Conservation (phyloP, 177 flowering plant genomes). For the Vitis hybrid region DNA sequence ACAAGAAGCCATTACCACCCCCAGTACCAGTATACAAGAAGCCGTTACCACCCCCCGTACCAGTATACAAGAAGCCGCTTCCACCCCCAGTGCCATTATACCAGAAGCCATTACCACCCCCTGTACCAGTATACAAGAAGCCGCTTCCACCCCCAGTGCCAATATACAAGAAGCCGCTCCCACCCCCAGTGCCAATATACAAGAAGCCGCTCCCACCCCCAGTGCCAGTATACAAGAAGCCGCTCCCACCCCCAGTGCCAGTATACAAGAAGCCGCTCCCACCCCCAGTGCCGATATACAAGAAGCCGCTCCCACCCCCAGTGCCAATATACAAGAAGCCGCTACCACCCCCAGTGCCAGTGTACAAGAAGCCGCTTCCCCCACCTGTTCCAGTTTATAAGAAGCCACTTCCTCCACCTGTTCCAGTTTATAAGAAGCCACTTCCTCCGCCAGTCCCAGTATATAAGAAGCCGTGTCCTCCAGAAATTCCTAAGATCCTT, state of each 20-base stretch:
- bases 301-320: no score
- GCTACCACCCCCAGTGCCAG: constrained; percentile 4
- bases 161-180: neutral
- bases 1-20: constrained; percentile 24
- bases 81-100: constrained; percentile 2
- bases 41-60: constrained; percentile 7
- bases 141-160: constrained; percentile 6
- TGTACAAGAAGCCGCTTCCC: neutral
- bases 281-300: no score
- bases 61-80: constrained; percentile 9
- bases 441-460: constrained; percentile 11
- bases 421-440: constrained; percentile 19
- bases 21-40: constrained; percentile 14
- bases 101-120: no score
- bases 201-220: no score
- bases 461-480: constrained; percentile 4
- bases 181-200: neutral
- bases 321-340: constrained; percentile 11
- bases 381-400: no score
- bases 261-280: no score
- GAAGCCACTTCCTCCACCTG: constrained; percentile 26
- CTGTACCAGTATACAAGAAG: neutral
- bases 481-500: neutral
- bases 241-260: constrained; percentile 5
- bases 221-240: neutral